Percentiles rank a stretch among this genome's conserved stretches.
These are phyloP conservation scores for Oryza meridionalis DNA, from an alignment of 176 grass and related monocot genomes.

Conservation along the genomic window DNA sequence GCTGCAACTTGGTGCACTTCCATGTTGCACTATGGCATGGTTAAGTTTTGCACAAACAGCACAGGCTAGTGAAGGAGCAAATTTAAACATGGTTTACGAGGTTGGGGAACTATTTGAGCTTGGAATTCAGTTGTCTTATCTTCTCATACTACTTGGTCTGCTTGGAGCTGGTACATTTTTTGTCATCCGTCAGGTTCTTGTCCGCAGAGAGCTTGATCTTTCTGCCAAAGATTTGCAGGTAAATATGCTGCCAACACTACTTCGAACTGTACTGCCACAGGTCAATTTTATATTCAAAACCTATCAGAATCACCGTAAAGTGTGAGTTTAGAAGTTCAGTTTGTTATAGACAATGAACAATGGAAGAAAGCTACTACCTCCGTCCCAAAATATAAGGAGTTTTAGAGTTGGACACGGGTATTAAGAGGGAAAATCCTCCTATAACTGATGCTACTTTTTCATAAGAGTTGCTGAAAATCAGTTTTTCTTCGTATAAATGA, in stretches of 20 bases:
- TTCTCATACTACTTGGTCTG: constrained; percentile 80
- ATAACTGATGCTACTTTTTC: background rate
- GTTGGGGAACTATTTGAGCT: constrained; percentile 90
- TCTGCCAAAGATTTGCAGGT: constrained; percentile 99
- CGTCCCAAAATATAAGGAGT: too few species aligned
- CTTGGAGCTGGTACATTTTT: constrained; percentile 91
- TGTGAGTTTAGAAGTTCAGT: background rate
- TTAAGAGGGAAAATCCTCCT: background rate
- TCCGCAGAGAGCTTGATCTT: constrained; percentile 95
- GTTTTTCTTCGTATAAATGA: background rate
- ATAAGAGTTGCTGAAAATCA: background rate
- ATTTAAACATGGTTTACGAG: constrained; percentile 75
- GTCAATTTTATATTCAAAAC: constrained; percentile 10
- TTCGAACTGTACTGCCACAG: background rate
- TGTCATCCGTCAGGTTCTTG: constrained; percentile 92
- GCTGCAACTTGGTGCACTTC: constrained; percentile 41
- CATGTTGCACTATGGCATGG: constrained; percentile 68
- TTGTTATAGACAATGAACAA: background rate
- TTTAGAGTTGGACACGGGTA: too few species aligned
- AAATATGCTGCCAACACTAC: constrained; percentile 30
- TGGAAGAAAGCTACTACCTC: background rate
- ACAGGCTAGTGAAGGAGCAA: constrained; percentile 66
- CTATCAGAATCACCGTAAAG: background rate
- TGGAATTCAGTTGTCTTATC: constrained; percentile 91
- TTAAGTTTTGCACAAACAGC: constrained; percentile 59